Conservation (phyloP, 73 alveolate genomes). For the Urostyla sp. region DNA sequence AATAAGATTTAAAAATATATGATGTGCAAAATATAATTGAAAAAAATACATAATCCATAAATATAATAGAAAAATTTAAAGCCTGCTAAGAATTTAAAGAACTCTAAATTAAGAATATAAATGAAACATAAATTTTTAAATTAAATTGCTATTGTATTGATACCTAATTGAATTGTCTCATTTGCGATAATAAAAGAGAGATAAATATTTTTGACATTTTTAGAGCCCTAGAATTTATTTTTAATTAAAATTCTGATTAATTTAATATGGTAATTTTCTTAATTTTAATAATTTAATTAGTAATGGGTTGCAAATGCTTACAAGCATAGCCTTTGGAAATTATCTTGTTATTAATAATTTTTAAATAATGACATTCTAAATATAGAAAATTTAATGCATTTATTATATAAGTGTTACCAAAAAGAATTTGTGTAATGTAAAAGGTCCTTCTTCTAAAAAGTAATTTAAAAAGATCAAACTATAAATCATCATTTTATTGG, state of each 20-base stretch:
- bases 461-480: conserved; percentile 37
- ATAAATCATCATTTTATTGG: conserved; percentile 24
- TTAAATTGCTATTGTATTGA: neutral
- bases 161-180: neutral
- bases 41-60: neutral
- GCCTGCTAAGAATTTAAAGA: neutral
- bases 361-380: neutral
- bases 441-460: conserved; percentile 31
- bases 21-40: neutral
- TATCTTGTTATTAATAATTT: neutral
- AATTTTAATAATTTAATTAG: neutral
- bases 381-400: neutral
- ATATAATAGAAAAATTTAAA: neutral
- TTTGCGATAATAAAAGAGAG: neutral
- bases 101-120: too few species aligned
- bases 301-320: conserved; percentile 28
- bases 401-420: neutral
- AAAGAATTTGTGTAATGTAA: conserved; percentile 10
- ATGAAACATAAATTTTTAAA: neutral
- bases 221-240: neutral
- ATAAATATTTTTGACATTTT: neutral
- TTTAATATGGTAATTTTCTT: conserved; percentile 6
- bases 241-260: conserved; percentile 26
- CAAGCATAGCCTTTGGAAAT: conserved; percentile 29
- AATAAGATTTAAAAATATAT: neutral